Percentiles rank a stretch among this genome's conserved stretches.
phyloP scores from a whole-genome alignment of 1,139 yeast genomes.

The Debaryomyces robertsiae region DNA sequence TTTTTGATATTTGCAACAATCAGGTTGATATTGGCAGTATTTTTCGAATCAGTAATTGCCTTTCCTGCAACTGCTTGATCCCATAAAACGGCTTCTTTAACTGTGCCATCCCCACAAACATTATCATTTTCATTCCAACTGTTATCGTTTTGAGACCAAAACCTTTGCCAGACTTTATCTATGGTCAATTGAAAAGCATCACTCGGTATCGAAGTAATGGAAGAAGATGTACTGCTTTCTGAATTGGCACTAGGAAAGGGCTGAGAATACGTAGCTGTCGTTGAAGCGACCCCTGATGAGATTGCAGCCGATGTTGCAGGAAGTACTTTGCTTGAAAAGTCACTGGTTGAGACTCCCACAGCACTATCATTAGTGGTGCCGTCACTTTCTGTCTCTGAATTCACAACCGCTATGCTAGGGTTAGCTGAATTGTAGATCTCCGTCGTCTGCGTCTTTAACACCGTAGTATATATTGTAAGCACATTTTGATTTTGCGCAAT shows the following conservation, averaged over 20 bases:
- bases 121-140: constrained; percentile 26
- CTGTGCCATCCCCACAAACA: constrained; percentile 15
- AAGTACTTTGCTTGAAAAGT: background rate
- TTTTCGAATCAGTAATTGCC: constrained; percentile 21
- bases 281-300: constrained; percentile 3
- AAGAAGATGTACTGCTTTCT: background rate
- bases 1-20: constrained; percentile 19
- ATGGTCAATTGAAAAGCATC: constrained; percentile 17
- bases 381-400: no score
- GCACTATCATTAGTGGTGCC: no score
- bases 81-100: constrained; percentile 25
- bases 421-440: background rate
- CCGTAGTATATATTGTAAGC: constrained; percentile 1
- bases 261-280: background rate
- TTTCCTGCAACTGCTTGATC: constrained; percentile 31
- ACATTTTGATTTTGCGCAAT: constrained; percentile 2
- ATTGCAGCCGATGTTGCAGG: constrained; percentile 4
- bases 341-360: background rate
- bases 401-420: no score
- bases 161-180: constrained; percentile 23
- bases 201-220: constrained; percentile 13
- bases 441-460: background rate
- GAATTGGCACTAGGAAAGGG: background rate
- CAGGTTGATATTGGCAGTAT: constrained; percentile 15
- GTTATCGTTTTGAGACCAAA: constrained; percentile 21